Conservation (phyloP, 2,329 filamentous ascomycete species). For the Alternaria atra region DNA sequence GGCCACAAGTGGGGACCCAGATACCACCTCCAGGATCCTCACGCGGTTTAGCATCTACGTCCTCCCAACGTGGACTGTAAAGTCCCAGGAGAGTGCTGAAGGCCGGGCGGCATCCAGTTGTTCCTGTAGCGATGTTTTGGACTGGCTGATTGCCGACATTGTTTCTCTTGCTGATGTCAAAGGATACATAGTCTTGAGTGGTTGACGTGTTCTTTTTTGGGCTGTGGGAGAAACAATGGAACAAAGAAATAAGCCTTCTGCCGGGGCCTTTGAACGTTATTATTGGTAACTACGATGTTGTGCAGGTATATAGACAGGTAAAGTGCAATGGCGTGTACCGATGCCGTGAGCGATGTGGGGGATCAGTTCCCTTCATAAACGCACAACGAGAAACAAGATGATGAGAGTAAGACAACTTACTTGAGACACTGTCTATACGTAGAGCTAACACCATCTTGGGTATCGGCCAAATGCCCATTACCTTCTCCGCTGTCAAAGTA, state of each 20-base stretch:
- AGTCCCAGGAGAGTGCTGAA: background rate
- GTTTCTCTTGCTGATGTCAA: background rate
- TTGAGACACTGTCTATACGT: background rate
- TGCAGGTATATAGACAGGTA: background rate
- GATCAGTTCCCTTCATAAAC: background rate
- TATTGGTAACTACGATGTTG: background rate
- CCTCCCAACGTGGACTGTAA: background rate
- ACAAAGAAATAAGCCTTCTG: background rate
- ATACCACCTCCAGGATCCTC: background rate
- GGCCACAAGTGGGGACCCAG: conserved; percentile 1
- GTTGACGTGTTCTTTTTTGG: background rate
- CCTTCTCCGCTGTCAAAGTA: background rate
- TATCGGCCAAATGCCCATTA: background rate
- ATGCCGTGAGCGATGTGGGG: background rate
- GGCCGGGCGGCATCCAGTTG: background rate
- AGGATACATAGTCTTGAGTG: background rate
- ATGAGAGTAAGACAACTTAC: background rate
- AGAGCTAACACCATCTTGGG: background rate
- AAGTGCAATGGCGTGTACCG: background rate
- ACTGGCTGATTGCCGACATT: background rate
- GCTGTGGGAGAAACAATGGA: background rate
- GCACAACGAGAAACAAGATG: background rate
- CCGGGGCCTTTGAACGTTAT: background rate
- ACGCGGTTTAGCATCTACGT: no score
- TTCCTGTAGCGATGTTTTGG: background rate